phyloP scores from a whole-genome alignment of 2,329 filamentous ascomycete species.

The Elsinoe perseae region DNA sequence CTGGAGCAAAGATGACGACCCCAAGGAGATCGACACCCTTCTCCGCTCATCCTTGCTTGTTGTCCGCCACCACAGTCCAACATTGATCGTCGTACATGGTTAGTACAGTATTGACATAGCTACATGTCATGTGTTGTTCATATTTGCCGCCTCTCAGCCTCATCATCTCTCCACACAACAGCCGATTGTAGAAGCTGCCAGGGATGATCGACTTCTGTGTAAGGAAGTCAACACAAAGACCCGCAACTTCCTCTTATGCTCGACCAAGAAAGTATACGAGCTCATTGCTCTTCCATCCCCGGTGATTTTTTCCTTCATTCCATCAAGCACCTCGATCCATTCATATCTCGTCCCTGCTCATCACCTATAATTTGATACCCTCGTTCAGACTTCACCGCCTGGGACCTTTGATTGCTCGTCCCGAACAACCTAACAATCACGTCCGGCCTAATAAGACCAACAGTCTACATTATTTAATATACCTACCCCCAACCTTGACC shows the following conservation, averaged over 20 bases:
- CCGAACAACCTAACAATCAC: background rate
- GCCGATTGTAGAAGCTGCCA: background rate
- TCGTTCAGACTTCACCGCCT: background rate
- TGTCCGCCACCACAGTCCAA: background rate
- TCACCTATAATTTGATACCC: background rate
- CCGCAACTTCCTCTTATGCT: background rate
- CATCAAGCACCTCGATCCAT: background rate
- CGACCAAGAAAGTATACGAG: background rate
- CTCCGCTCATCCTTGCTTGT: background rate
- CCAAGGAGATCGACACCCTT: background rate
- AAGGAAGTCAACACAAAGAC: background rate
- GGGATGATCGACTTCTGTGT: background rate
- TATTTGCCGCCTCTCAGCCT: background rate
- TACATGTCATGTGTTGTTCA: background rate
- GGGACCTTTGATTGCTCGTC: background rate
- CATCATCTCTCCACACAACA: background rate
- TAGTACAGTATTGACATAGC: background rate
- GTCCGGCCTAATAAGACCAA: background rate
- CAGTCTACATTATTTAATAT: background rate
- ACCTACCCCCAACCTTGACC: background rate
- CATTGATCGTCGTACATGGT: background rate
- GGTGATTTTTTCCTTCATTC: background rate
- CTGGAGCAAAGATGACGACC: background rate
- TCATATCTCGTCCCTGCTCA: slow-evolving; percentile 1
- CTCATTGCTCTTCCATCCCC: background rate